Evolutionary conservation across 495 filamentous ascomycete genomes (phyloP), one percentile per base, ranked within the genome.

Genomic region (Lophiotrema nucula): DNA sequence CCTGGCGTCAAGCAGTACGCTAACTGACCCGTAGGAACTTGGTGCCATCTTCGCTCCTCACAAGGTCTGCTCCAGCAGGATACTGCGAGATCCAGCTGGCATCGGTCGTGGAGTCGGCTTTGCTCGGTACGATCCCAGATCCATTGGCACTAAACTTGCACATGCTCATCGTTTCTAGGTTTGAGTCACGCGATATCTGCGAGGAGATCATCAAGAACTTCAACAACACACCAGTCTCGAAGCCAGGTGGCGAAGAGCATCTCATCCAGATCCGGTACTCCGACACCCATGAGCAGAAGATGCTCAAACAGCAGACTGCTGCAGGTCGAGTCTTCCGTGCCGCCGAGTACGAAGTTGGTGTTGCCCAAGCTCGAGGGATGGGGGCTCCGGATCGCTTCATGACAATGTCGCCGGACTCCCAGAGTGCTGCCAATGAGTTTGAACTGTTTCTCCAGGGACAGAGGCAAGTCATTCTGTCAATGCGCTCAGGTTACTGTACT

Each of bases 21-120:
- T 59, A 54, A 67, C 55, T 70, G 66, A 21, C 58, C 59, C 25
- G 71, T 27, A 88, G 85, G 85, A 88, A 69, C 79, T 92, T 54
- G 78, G 78, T 60, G 77, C 81, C n/a, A 85, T 91, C 56, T 97
- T 97, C 71, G 76, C 82, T 60, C 88, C 88, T 18, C 92, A 88
- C 75, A 81, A 82, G 64, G 89, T 96, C 39, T 82, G 89, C 43
- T 97, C 92, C 0, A 87, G 88, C 78, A 90, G 95, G 73, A 95
- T 99, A 63, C 86, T 96, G 55, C 88, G 91, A 44, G 90, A 97
- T 70, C 80, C 81, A 58, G 85, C 89, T 60, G 93, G 90, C 50
- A 86, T 91, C 54, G 96, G 92, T 72, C 92, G 93, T 68, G 92
- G 95, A 69, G 93, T 97, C 58, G 93, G 93, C 23, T 99, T 99